phyloP scores from a whole-genome alignment of 2,329 filamentous ascomycete genomes.

The Aspergillus texensis region DNA sequence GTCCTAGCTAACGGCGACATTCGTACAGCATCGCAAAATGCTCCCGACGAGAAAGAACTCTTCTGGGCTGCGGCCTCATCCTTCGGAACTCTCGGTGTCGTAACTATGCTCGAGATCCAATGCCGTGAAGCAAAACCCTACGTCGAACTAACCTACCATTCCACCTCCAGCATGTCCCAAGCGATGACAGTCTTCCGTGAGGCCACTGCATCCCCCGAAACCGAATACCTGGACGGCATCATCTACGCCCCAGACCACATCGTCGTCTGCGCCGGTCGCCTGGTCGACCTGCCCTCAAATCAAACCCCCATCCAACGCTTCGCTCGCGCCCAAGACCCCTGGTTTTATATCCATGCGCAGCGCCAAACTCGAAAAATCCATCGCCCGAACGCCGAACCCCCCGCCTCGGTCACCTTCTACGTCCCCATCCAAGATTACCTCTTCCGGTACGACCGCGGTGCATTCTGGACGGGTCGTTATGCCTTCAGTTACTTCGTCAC shows the following conservation, averaged over 20 bases:
- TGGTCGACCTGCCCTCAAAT: slow-evolving; percentile 51
- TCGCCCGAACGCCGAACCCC: slow-evolving; percentile 59
- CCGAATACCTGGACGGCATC: slow-evolving; percentile 73
- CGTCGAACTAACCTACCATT: slow-evolving; percentile 65
- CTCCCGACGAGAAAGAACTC: slow-evolving; percentile 52
- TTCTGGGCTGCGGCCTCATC: slow-evolving; percentile 63
- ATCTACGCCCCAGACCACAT: slow-evolving; percentile 59
- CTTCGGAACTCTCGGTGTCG: slow-evolving; percentile 63
- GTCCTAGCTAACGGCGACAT: slow-evolving; percentile 62
- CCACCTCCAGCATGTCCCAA: slow-evolving; percentile 53
- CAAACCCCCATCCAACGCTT: slow-evolving; percentile 50
- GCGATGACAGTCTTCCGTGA: slow-evolving; percentile 54
- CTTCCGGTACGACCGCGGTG: slow-evolving; percentile 60
- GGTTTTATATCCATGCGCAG: slow-evolving; percentile 71
- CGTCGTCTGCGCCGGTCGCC: slow-evolving; percentile 63
- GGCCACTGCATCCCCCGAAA: slow-evolving; percentile 41
- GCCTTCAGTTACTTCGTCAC: slow-evolving; percentile 63
- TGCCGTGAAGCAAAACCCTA: slow-evolving; percentile 55
- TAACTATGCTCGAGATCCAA: slow-evolving; percentile 63
- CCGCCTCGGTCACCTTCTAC: slow-evolving; percentile 52
- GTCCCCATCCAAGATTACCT: slow-evolving; percentile 39
- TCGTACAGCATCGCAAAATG: slow-evolving; percentile 49
- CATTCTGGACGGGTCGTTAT: slow-evolving; percentile 64
- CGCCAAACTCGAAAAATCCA: slow-evolving; percentile 43
- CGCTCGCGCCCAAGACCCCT: slow-evolving; percentile 64